Evolutionary conservation across 176 grass and related monocot species (phyloP), one percentile per base, ranked within the genome.

Genomic region (Ensete ventricosum): DNA sequence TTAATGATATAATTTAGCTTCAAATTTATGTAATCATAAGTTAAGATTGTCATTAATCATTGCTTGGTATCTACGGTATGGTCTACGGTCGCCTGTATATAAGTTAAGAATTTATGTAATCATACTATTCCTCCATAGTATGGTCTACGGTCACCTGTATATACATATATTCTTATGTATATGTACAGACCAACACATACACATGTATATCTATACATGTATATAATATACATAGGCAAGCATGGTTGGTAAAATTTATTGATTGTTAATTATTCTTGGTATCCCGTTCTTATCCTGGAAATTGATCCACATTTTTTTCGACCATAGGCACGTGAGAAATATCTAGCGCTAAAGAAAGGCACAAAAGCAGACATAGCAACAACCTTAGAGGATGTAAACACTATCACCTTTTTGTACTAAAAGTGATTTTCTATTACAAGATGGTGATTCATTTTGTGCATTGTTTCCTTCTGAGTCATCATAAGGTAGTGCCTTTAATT

Each of bases 271-370:
- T 65, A 13, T 65, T 24, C 62, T 65, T 65, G 20, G 62, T 64
- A 22, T 22, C 62, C 62, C 20, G 25, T 23, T 64, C n/a, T 64
- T 64, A 13, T 20, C 9, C 62, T 64, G n/a, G 17, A 64, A 64
- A 52, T 29, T 86, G 75, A 11, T 60, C 82, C 51, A 57, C 20
- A 62, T 86, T 69, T 19, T 6, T 20, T 68, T 49, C 1, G 8
- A 1, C 17, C 67, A 70, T 76, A 98, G 94, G 94, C 86, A 72
- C 90, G 90, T 59, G 90, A 93, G 72, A 98, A 84, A 76, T 93
- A 91, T 72, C 69, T 93, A 78, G 86, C 94, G 64, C 87, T 98
- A 86, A 98, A 84, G 77, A 98, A 98, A 83, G 90, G 90, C 73
- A 98, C 94, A 77, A 80, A 87, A 63, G 81, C 88, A 70, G 88